A percentile compares a stretch with the other conserved stretches of the same genome.
These are phyloP conservation scores for Dendrostoma leiphaemia DNA, from an alignment of 2,329 filamentous ascomycete species.

Conservation along the genomic window DNA sequence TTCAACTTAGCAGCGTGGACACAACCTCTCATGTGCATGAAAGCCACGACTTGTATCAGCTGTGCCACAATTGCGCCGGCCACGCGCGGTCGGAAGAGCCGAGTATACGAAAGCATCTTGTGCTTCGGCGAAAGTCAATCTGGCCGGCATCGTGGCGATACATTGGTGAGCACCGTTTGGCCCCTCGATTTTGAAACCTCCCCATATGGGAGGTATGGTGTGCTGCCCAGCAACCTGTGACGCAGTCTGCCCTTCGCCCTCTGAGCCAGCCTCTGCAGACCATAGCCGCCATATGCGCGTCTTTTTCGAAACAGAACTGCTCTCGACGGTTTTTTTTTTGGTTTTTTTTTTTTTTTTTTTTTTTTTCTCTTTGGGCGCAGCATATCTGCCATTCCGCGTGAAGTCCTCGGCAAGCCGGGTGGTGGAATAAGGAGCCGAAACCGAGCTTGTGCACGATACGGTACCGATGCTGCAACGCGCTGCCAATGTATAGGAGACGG, in stretches of 20 bases:
- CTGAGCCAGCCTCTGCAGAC: too few species aligned
- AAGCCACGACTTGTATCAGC: conserved; percentile 4
- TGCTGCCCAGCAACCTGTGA: not conserved
- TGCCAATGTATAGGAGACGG: not conserved
- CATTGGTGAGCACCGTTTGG: conserved; percentile 2
- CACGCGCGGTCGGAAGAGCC: not conserved
- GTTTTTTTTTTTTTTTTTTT: too few species aligned
- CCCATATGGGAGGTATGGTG: conserved; percentile 2
- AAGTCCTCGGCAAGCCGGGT: not conserved
- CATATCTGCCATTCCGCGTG: not conserved
- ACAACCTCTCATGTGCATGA: conserved; percentile 5
- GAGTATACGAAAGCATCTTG: conserved; percentile 7
- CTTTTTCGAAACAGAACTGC: not conserved
- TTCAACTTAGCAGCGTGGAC: too few species aligned
- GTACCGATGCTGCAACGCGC: not conserved
- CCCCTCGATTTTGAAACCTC: not conserved
- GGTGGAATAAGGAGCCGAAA: conserved; percentile 9
- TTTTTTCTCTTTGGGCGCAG: too few species aligned
- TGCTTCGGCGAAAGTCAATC: conserved; percentile 1
- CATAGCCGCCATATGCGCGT: not conserved
- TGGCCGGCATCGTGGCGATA: not conserved
- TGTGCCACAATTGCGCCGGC: conserved; percentile 1
- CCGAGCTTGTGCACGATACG: conserved; percentile 8
- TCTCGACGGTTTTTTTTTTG: conserved; percentile 3
- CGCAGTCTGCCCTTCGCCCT: not conserved